Percentiles rank a stretch among this genome's conserved stretches.
Conservation (phyloP, 2,329 filamentous ascomycete genomes). For the Phialophora tarda region DNA sequence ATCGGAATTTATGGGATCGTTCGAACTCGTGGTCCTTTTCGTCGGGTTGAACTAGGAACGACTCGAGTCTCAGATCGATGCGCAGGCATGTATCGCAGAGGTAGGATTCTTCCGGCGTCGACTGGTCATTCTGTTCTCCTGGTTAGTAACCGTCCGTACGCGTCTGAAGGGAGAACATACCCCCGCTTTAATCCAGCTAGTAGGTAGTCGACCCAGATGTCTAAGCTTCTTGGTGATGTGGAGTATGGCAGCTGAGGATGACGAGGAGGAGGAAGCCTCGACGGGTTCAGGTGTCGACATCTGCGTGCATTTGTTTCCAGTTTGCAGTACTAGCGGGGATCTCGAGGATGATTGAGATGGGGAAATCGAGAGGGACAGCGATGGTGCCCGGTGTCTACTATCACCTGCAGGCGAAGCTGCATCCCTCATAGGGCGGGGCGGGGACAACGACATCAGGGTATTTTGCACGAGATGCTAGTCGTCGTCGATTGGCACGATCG, state of each 20-base stretch:
- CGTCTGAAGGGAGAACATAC: conserved; percentile 7
- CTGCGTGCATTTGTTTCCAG: conserved; percentile 27
- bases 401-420: conserved; percentile 15
- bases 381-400: background rate
- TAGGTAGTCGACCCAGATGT: conserved; percentile 33
- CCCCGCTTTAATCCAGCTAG: conserved; percentile 33
- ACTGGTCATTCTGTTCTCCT: conserved; percentile 23
- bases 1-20: conserved; percentile 34
- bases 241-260: conserved; percentile 26
- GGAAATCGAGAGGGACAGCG: conserved; percentile 18
- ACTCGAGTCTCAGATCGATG: conserved; percentile 37
- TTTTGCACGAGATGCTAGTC: background rate
- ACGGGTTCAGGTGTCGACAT: conserved; percentile 33
- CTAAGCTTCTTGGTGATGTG: conserved; percentile 36
- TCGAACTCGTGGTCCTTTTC: conserved; percentile 29
- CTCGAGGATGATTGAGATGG: conserved; percentile 22
- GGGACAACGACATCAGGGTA: conserved; percentile 4
- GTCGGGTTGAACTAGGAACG: conserved; percentile 33
- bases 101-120: conserved; percentile 33
- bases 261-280: conserved; percentile 22
- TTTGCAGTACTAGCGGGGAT: conserved; percentile 11
- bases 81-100: conserved; percentile 37
- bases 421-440: conserved; percentile 11
- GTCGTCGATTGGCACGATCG: background rate
- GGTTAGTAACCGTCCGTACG: conserved; percentile 16